Conservation (phyloP, 371 early-diverging fungal species). For the Syncephalastrum monosporum region DNA sequence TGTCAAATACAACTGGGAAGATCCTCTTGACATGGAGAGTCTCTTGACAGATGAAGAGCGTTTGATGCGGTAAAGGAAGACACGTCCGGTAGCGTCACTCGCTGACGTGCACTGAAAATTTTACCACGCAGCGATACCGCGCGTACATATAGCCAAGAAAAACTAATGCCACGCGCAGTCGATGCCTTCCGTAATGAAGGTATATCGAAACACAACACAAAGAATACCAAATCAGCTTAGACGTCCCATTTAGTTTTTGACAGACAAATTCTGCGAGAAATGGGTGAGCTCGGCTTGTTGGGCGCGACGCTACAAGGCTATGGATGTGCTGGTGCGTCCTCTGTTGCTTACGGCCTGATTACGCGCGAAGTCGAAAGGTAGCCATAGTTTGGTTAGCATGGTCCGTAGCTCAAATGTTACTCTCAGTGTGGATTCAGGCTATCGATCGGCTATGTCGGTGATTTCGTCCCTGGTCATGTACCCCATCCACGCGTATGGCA, state of each 20-base stretch:
- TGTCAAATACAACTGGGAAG: conserved; percentile 91
- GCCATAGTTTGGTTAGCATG: too few relatives aligned
- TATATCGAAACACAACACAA: conserved; percentile 22
- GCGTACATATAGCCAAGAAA: conserved; percentile 84
- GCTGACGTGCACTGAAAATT: background rate
- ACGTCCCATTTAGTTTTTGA: conserved; percentile 69
- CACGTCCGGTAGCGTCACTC: too few relatives aligned
- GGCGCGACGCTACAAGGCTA: conserved; percentile 95
- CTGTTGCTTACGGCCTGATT: conserved; percentile 96
- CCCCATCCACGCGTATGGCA: conserved; percentile 95
- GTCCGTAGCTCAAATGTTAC: background rate
- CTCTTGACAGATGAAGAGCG: conserved; percentile 89
- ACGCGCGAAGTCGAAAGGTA: conserved; percentile 95
- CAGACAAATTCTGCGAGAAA: conserved; percentile 88
- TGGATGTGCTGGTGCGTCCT: conserved; percentile 96
- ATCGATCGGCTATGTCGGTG: conserved; percentile 97
- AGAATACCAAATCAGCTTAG: background rate
- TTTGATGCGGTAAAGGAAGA: conserved; percentile 57
- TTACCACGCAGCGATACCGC: conserved; percentile 72
- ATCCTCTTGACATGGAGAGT: conserved; percentile 82
- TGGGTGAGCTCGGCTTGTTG: conserved; percentile 94
- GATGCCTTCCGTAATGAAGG: conserved; percentile 87
- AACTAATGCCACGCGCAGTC: conserved; percentile 84
- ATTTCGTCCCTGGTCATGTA: conserved; percentile 98
- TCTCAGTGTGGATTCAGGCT: conserved; percentile 89